These are phyloP conservation scores for Dillenia turbinata DNA, from an alignment of 164 flowering plant species.

Conservation along the genomic window DNA sequence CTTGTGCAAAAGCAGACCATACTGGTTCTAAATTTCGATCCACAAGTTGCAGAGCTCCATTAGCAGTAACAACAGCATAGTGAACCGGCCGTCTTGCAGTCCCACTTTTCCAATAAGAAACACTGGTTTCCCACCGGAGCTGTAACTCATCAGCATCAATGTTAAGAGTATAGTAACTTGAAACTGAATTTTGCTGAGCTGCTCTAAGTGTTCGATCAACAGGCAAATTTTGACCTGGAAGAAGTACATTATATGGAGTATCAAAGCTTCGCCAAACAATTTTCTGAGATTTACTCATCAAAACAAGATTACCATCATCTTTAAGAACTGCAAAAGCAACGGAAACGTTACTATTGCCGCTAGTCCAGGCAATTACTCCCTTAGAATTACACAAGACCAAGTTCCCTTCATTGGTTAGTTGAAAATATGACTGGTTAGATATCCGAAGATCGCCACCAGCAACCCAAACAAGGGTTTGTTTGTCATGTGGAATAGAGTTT, in stretches of 20 bases:
- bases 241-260: constrained; percentile 56
- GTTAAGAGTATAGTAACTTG: constrained; percentile 56
- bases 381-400: constrained; percentile 50
- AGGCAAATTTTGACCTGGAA: constrained; percentile 61
- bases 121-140: constrained; percentile 54
- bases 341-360: constrained; percentile 36
- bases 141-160: constrained; percentile 44
- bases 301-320: constrained; percentile 64
- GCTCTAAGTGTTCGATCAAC: constrained; percentile 40
- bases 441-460: constrained; percentile 54
- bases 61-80: constrained; percentile 33
- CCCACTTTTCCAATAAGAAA: constrained; percentile 51
- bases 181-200: constrained; percentile 34
- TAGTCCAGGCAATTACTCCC: constrained; percentile 44
- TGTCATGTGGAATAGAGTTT: constrained; percentile 30
- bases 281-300: constrained; percentile 23
- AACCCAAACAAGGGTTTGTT: constrained; percentile 56
- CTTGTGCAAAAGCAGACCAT: constrained; percentile 60
- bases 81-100: constrained; percentile 13
- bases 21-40: constrained; percentile 28
- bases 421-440: constrained; percentile 41
- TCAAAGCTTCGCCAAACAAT: constrained; percentile 70
- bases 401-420: constrained; percentile 43
- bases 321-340: constrained; percentile 52
- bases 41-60: constrained; percentile 52